phyloP scores from a whole-genome alignment of 192 early-diverging fungal species.

The Helicostylum pulchrum region DNA sequence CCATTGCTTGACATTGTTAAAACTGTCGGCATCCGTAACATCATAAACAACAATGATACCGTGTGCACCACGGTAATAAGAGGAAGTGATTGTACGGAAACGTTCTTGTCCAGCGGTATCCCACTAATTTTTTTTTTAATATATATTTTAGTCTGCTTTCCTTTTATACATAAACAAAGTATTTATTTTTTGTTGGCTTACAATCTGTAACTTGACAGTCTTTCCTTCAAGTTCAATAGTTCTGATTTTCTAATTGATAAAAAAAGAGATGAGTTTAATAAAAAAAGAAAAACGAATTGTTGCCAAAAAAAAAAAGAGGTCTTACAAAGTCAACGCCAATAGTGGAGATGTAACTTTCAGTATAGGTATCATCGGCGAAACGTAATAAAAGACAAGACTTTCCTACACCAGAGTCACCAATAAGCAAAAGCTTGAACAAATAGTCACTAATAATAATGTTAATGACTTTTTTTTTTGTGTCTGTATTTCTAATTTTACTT shows the following conservation, averaged over 20 bases:
- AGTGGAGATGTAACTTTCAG: constrained; percentile 97
- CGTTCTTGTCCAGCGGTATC: constrained; percentile 98
- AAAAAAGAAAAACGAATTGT: not conserved
- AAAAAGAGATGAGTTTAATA: not conserved
- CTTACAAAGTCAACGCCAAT: constrained; percentile 98
- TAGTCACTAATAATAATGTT: constrained; percentile 74
- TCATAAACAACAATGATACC: constrained; percentile 99
- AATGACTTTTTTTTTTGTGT: not conserved
- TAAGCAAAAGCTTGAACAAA: constrained; percentile 97
- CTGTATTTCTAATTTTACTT: constrained; percentile 10
- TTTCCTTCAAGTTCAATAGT: constrained; percentile 99
- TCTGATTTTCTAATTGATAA: constrained; percentile 81
- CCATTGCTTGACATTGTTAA: constrained; percentile 97
- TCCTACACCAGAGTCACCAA: constrained; percentile 98
- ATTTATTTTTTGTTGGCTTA: constrained; percentile 36
- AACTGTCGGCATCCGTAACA: constrained; percentile 94
- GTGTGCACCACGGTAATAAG: constrained; percentile 97
- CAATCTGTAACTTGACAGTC: constrained; percentile 96
- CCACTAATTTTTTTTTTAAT: constrained; percentile 56
- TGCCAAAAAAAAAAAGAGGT: constrained; percentile 3
- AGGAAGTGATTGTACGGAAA: constrained; percentile 98
- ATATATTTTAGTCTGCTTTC: not conserved
- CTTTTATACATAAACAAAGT: not conserved
- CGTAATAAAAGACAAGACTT: constrained; percentile 96
- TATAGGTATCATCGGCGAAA: constrained; percentile 98